Evolutionary conservation across 768 basidiomycete species (phyloP), one percentile per base, ranked within the genome.

Genomic region (Podaxis mareebaensis): DNA sequence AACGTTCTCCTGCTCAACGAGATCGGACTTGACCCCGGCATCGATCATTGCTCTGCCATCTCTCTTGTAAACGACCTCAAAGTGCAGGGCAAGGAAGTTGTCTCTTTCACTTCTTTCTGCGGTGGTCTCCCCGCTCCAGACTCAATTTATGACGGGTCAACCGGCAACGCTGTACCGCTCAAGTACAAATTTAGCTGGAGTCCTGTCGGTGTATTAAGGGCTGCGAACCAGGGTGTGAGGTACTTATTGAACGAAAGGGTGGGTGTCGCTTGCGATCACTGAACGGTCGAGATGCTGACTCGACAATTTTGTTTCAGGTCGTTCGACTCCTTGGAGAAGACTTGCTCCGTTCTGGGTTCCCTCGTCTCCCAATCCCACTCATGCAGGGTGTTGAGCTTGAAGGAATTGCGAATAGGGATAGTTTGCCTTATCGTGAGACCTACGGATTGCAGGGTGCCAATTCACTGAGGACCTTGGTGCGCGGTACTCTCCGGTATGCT

Each of bases 181-280:
- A 82, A 89, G n/a, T 95, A 96, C 70, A 96, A 95, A 71, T 95
- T 95, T 71, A 93, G 93, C 67, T 98, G 96, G 96, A 91, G 87
- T 54, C 95, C 96, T 0, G 81, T 87, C 62, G 95, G 93, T 4
- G 95, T 96, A 7, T 76, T 98, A 42, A 84, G 81, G 15, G 96
- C 95, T 2, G 91, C 92, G 0, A 73, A 87, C 61, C 93, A 96
- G 66, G 72, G 77, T 0, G 94, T 96, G 1, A 72, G 70, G 42
- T 97, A 87, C 74, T 82, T 83, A 68, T 76, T 94, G 26, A 67
- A 78, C 33, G 78, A 78, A 5, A 70, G 84, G 75, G 91, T 90
- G 66, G n/a, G 81, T 64, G 6, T 22, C 4, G 7, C 4, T 33
- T 49, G n/a, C 40, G 38, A 22, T 53, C 26, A 3, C 22, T 13